Evolutionary conservation across 1,139 yeast genomes (phyloP).

Genomic region (Saccharomycopsis hybrid): DNA sequence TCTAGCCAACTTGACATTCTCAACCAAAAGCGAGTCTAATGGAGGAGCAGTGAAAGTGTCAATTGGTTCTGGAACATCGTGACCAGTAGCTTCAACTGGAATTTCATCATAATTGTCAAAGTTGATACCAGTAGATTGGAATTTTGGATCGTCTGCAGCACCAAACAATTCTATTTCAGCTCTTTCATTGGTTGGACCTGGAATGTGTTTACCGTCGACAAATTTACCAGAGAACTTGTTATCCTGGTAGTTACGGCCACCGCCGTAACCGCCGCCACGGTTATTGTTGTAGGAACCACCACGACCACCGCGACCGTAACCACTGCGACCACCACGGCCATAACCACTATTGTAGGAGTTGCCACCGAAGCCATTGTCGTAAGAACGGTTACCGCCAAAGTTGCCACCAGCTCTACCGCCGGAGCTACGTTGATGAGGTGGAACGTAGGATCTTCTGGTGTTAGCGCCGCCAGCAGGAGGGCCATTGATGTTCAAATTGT

Average conservation of each 20-base stretch:
- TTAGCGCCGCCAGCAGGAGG: constrained; percentile 37
- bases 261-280: constrained; percentile 24
- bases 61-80: constrained; percentile 91
- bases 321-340: background rate
- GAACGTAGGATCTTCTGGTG: constrained; percentile 24
- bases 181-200: constrained; percentile 65
- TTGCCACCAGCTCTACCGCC: too few species aligned
- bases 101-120: constrained; percentile 97
- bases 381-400: constrained; percentile 30
- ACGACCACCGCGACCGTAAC: constrained; percentile 25
- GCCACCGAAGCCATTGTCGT: constrained; percentile 23
- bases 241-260: constrained; percentile 27
- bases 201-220: constrained; percentile 84
- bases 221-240: constrained; percentile 52
- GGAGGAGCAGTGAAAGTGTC: constrained; percentile 87
- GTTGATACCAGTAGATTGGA: constrained; percentile 95
- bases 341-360: constrained; percentile 24
- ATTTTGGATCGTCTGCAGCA: constrained; percentile 68
- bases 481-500: constrained; percentile 33
- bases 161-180: constrained; percentile 84
- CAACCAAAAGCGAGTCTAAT: constrained; percentile 77
- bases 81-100: constrained; percentile 97
- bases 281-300: constrained; percentile 24
- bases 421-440: constrained; percentile 25
- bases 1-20: constrained; percentile 81